Percentiles rank a stretch among this genome's conserved stretches.
phyloP scores from a whole-genome alignment of 495 filamentous ascomycete species.

The Penicillium egyptiacum region DNA sequence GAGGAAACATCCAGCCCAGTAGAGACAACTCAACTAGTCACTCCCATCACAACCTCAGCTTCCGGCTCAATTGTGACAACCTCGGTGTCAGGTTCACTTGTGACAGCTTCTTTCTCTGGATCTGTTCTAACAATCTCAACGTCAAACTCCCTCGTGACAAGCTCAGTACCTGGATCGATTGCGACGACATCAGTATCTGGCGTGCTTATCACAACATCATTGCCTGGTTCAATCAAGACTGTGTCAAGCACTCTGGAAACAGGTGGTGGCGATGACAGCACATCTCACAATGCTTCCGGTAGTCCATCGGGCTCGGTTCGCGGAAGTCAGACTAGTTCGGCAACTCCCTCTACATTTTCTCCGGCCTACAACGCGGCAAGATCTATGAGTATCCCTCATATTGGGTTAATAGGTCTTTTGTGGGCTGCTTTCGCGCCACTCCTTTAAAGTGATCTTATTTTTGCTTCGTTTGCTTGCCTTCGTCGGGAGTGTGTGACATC shows the following conservation, averaged over 20 bases:
- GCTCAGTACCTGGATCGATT: background rate
- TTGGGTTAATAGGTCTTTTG: background rate
- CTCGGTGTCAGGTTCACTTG: background rate
- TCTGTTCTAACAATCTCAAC: background rate
- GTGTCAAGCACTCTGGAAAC: background rate
- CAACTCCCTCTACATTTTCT: background rate
- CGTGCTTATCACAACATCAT: background rate
- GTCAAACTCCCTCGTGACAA: background rate
- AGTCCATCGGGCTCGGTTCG: background rate
- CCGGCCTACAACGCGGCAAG: background rate
- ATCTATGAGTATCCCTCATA: background rate
- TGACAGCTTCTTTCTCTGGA: background rate
- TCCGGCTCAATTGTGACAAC: background rate
- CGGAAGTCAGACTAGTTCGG: background rate
- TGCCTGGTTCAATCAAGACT: background rate
- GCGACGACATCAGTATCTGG: constrained; percentile 1
- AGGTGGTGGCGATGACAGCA: background rate
- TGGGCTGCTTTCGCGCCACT: background rate
- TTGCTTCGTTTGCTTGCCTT: background rate
- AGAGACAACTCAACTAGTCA: background rate
- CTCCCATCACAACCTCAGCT: background rate
- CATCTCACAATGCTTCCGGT: background rate
- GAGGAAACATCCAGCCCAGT: background rate
- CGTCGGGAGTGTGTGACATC: background rate
- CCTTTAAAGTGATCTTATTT: background rate